Percentiles rank a stretch among this genome's conserved stretches.
These are phyloP conservation scores for Metarhizium rileyi DNA, from an alignment of 2,329 filamentous ascomycete genomes.

Conservation along the genomic window DNA sequence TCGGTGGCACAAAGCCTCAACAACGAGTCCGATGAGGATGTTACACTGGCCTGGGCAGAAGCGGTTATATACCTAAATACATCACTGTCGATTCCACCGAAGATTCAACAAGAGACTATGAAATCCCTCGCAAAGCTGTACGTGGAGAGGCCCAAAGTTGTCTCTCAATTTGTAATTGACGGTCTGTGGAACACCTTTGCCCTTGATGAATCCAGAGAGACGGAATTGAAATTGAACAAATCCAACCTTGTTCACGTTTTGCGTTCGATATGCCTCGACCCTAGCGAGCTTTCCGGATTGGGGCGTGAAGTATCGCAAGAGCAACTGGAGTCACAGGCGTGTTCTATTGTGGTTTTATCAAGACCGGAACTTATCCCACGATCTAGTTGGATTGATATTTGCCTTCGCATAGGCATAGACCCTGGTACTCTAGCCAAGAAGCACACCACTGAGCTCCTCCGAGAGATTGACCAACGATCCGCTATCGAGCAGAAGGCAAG, in stretches of 20 bases:
- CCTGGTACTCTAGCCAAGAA: constrained; percentile 67
- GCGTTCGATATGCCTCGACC: constrained; percentile 52
- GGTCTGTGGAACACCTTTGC: constrained; percentile 77
- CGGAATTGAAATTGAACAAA: constrained; percentile 62
- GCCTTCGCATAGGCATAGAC: constrained; percentile 69
- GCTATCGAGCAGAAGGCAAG: constrained; percentile 42
- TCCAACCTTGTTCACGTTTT: constrained; percentile 52
- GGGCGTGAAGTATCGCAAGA: constrained; percentile 34
- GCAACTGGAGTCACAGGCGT: constrained; percentile 58
- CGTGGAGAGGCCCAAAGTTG: constrained; percentile 41
- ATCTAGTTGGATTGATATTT: constrained; percentile 81
- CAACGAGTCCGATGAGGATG: constrained; percentile 35
- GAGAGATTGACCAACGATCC: constrained; percentile 50
- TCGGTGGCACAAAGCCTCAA: constrained; percentile 47
- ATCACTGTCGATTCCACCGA: constrained; percentile 48
- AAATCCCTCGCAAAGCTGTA: constrained; percentile 57
- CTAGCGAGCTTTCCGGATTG: constrained; percentile 37
- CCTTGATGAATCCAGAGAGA: constrained; percentile 58
- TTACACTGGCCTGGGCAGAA: constrained; percentile 70
- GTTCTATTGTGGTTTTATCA: constrained; percentile 67
- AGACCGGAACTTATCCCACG: constrained; percentile 68
- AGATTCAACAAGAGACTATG: constrained; percentile 53
- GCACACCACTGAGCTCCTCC: constrained; percentile 53
- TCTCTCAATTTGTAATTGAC: constrained; percentile 54
- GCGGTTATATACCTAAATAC: constrained; percentile 72